Percentiles rank a stretch among this genome's conserved stretches.
These are phyloP conservation scores for Diversispora eburnea DNA, from an alignment of 192 early-diverging fungal genomes.

Conservation along the genomic window DNA sequence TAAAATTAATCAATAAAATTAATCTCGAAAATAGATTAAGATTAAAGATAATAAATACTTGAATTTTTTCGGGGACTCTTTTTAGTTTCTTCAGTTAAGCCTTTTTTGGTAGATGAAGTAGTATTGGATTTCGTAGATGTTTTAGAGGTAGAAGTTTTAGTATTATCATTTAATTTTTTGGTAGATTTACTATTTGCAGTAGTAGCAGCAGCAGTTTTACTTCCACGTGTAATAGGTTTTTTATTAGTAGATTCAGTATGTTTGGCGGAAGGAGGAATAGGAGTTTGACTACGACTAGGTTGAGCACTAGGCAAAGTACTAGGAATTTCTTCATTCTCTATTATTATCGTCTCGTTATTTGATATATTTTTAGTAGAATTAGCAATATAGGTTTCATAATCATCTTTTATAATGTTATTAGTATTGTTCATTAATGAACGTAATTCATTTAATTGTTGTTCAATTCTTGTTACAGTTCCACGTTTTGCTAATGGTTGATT, in stretches of 20 bases:
- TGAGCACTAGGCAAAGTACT: background rate
- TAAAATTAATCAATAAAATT: too few species aligned
- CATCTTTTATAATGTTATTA: slow-evolving; percentile 9
- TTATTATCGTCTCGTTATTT: background rate
- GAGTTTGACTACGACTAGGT: background rate
- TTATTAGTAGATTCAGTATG: background rate
- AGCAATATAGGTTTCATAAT: slow-evolving; percentile 18
- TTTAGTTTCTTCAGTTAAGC: slow-evolving; percentile 11
- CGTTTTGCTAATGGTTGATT: slow-evolving; percentile 23
- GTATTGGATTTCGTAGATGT: background rate
- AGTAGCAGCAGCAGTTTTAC: background rate
- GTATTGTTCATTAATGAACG: slow-evolving; percentile 19
- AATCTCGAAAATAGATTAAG: background rate
- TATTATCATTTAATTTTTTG: slow-evolving; percentile 3
- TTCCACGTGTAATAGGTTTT: background rate
- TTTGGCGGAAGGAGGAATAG: background rate
- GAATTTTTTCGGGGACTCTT: too few species aligned
- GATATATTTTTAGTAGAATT: slow-evolving; percentile 2
- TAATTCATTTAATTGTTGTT: slow-evolving; percentile 33
- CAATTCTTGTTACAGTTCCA: slow-evolving; percentile 31
- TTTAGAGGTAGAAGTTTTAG: slow-evolving; percentile 14
- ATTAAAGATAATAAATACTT: too few species aligned
- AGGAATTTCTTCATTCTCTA: background rate
- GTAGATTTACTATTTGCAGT: background rate
- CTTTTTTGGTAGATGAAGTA: background rate